These are phyloP conservation scores for Hypoxylon sp. DNA, from an alignment of 2,329 filamentous ascomycete genomes.

Conservation along the genomic window DNA sequence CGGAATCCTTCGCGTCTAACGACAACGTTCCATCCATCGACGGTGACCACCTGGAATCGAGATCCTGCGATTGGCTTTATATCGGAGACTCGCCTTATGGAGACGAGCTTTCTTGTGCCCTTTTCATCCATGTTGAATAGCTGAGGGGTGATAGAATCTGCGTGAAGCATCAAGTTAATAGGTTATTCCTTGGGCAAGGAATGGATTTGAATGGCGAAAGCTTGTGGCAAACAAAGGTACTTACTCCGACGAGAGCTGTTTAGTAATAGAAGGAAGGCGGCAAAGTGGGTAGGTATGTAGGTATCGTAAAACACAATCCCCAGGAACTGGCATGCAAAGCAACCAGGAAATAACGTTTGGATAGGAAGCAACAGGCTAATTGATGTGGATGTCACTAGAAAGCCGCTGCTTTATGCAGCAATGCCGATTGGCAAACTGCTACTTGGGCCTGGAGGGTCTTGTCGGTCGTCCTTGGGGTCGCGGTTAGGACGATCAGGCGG, in stretches of 20 bases:
- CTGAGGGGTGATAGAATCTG: not conserved
- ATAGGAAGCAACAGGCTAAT: too few relatives aligned
- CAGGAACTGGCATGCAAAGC: not conserved
- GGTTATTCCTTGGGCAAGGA: not conserved
- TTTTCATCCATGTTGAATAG: not conserved
- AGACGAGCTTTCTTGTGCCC: constrained; percentile 2
- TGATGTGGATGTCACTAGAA: too few relatives aligned
- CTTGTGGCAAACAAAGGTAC: not conserved
- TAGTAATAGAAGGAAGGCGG: not conserved
- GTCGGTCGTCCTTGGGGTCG: not conserved
- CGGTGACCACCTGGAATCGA: not conserved
- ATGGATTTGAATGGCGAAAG: not conserved
- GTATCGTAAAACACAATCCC: not conserved
- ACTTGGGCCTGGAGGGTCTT: constrained; percentile 3
- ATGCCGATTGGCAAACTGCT: constrained; percentile 1
- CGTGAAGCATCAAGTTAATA: not conserved
- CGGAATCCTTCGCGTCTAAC: not conserved
- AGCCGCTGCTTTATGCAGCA: not conserved
- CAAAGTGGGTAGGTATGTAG: not conserved
- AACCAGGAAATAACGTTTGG: not conserved
- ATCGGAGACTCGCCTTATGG: constrained; percentile 4
- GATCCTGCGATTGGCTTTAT: not conserved
- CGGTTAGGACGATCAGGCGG: not conserved
- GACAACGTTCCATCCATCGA: constrained; percentile 13
- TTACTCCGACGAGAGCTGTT: not conserved